A percentile compares a stretch with the other conserved stretches of the same genome.
phyloP scores from a whole-genome alignment of 202 grass and related monocot species.

The Setaria italica region DNA sequence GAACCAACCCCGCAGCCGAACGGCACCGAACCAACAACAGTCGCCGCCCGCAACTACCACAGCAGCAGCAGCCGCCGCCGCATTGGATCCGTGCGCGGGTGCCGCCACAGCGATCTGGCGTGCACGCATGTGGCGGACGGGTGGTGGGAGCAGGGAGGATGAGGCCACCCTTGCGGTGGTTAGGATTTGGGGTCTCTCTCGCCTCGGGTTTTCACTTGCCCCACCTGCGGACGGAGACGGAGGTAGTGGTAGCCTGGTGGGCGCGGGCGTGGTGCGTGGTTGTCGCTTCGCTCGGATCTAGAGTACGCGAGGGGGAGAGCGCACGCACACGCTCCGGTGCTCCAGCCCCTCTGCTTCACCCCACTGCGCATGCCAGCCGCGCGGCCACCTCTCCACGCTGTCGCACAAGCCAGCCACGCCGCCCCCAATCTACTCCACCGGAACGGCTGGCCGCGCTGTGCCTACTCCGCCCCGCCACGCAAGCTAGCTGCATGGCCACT shows the following conservation, averaged over 20 bases:
- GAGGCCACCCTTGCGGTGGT: conserved; percentile 43
- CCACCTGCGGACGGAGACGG: background rate
- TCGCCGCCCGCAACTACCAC: background rate
- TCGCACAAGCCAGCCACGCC: too few relatives aligned
- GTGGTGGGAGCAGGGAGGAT: conserved; percentile 29
- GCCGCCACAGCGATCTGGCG: conserved; percentile 41
- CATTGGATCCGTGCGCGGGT: conserved; percentile 50
- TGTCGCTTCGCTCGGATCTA: background rate
- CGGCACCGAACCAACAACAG: too few relatives aligned
- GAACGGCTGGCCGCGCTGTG: too few relatives aligned
- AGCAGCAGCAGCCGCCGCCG: background rate
- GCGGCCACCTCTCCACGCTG: too few relatives aligned
- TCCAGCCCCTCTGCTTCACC: background rate
- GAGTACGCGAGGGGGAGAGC: conserved; percentile 41
- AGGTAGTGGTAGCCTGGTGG: background rate
- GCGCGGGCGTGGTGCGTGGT: conserved; percentile 5
- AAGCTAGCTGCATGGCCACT: too few relatives aligned
- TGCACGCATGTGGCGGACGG: conserved; percentile 40
- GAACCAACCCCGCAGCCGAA: background rate
- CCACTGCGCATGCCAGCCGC: too few relatives aligned
- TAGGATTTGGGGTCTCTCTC: conserved; percentile 43
- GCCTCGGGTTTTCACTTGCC: conserved; percentile 11
- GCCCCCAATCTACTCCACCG: too few relatives aligned
- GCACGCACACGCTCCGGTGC: background rate
- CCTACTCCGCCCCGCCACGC: too few relatives aligned